Percentiles rank a stretch among this genome's conserved stretches.
Conservation (phyloP, 352 stramenopile genomes). For the Phytophthora cryptogea region DNA sequence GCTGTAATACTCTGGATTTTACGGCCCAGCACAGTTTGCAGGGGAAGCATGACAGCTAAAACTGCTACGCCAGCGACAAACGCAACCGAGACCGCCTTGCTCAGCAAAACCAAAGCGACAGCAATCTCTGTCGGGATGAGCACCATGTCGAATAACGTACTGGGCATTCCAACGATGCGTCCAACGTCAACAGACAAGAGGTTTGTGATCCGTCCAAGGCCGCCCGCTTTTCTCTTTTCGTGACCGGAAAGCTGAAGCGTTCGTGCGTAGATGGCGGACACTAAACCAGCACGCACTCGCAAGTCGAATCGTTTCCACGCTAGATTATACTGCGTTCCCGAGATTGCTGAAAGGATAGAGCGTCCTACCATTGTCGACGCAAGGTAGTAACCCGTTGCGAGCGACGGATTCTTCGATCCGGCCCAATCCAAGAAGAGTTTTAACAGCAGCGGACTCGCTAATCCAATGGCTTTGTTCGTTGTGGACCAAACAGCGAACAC, state of each 20-base stretch:
- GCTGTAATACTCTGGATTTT: slow-evolving; percentile 79
- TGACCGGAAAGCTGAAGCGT: slow-evolving; percentile 46
- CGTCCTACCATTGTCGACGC: slow-evolving; percentile 54
- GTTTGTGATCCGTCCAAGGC: slow-evolving; percentile 76
- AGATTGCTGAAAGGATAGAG: slow-evolving; percentile 65
- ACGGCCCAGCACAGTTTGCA: slow-evolving; percentile 79
- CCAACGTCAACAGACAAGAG: slow-evolving; percentile 81
- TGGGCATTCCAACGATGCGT: slow-evolving; percentile 70
- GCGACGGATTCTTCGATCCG: slow-evolving; percentile 34
- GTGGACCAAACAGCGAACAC: slow-evolving; percentile 73
- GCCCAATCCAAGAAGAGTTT: slow-evolving; percentile 86
- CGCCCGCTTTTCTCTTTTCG: slow-evolving; percentile 36
- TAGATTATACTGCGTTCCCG: slow-evolving; percentile 77
- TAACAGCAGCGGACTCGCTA: slow-evolving; percentile 73
- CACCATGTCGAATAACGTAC: slow-evolving; percentile 79
- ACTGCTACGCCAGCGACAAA: slow-evolving; percentile 83
- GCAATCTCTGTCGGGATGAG: slow-evolving; percentile 77
- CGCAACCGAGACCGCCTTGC: slow-evolving; percentile 80
- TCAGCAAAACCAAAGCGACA: slow-evolving; percentile 75
- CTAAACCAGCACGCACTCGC: slow-evolving; percentile 66
- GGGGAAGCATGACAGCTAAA: slow-evolving; percentile 80
- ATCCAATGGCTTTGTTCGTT: slow-evolving; percentile 69
- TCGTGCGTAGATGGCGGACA: slow-evolving; percentile 71
- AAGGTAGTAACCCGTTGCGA: slow-evolving; percentile 61
- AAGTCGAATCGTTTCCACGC: slow-evolving; percentile 82